Evolutionary conservation across 2,329 filamentous ascomycete genomes (phyloP).

Genomic region (Zalaria sp.): DNA sequence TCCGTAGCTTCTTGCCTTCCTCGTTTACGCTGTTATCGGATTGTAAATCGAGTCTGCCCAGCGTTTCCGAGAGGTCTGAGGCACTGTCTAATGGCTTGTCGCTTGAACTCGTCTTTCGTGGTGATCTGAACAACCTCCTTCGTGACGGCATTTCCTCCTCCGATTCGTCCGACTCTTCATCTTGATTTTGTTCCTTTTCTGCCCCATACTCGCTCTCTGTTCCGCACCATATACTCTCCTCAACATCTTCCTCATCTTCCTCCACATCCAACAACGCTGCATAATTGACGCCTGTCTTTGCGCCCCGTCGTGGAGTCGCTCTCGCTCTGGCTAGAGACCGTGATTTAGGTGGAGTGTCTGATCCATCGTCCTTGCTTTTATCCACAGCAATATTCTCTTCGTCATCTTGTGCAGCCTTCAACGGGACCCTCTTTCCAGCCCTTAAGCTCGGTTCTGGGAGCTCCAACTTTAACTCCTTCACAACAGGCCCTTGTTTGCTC

Average conservation of each 20-base stretch:
- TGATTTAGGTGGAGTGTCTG: too few species aligned
- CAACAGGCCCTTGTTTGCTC: too few species aligned
- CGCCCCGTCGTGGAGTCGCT: conserved; percentile 3
- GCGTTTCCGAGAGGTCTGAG: not conserved
- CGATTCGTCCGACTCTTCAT: conserved; percentile 1
- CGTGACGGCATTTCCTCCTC: not conserved
- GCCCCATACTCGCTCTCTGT: conserved; percentile 2
- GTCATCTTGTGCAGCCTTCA: not conserved
- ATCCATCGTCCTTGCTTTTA: not conserved
- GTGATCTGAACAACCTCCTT: not conserved
- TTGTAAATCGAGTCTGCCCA: not conserved
- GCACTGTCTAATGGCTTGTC: not conserved
- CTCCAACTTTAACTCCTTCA: too few species aligned
- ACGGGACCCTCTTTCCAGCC: too few species aligned
- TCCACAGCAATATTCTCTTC: not conserved
- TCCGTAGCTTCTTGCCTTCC: too few species aligned
- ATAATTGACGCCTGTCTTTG: not conserved
- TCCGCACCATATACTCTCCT: conserved; percentile 21
- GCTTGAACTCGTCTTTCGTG: not conserved
- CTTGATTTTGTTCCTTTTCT: too few species aligned
- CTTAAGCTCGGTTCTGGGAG: too few species aligned
- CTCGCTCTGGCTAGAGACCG: not conserved
- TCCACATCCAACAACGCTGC: conserved; percentile 4
- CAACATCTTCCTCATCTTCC: conserved; percentile 13
- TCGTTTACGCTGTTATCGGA: not conserved